These are phyloP conservation scores for Cerioporus squamosus DNA, from an alignment of 1,284 basidiomycete genomes.

Conservation along the genomic window DNA sequence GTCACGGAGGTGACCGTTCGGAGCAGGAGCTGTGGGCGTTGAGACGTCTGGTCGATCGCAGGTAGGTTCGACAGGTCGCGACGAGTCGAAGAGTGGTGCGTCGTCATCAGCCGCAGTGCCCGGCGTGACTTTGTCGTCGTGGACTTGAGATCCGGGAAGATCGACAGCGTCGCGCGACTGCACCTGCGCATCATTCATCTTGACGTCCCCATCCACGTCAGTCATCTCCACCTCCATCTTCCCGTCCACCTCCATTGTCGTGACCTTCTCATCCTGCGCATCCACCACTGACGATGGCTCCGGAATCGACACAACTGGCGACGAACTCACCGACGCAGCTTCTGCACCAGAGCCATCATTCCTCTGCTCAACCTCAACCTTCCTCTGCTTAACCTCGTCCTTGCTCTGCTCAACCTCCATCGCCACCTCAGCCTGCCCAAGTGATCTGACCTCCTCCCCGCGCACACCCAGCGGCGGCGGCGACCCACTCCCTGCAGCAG, in stretches of 20 bases:
- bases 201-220: constrained; percentile 1
- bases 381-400: neutral
- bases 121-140: too few relatives aligned
- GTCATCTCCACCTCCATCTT: neutral
- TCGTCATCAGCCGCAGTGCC: neutral
- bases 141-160: neutral
- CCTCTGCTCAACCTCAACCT: neutral
- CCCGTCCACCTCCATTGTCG: neutral
- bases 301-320: too few relatives aligned
- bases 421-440: neutral
- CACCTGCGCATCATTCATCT: constrained; percentile 1
- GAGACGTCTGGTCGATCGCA: neutral
- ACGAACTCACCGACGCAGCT: too few relatives aligned
- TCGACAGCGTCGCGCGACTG: neutral
- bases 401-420: neutral
- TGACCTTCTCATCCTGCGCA: neutral
- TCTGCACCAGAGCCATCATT: too few relatives aligned
- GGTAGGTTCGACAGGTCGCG: too few relatives aligned
- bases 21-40: neutral
- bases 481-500: neutral
- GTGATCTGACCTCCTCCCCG: neutral
- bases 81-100: neutral
- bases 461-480: constrained; percentile 17
- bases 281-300: too few relatives aligned
- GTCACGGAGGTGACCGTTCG: neutral